These are phyloP conservation scores for Camellia oleifera DNA, from an alignment of 179 eudicot species.

Conservation along the genomic window DNA sequence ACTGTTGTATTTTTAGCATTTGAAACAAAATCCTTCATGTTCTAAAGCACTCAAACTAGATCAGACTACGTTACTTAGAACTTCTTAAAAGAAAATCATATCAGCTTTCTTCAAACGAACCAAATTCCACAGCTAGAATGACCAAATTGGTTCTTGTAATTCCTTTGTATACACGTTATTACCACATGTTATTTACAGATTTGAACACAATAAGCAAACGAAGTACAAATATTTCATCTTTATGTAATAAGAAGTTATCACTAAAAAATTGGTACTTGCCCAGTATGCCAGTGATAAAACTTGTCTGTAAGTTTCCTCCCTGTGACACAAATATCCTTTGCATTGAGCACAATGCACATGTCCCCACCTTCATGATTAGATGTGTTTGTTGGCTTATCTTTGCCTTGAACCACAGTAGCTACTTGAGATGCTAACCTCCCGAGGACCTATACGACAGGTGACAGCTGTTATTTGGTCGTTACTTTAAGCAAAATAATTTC, in stretches of 20 bases:
- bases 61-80: neutral
- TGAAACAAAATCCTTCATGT: neutral
- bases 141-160: neutral
- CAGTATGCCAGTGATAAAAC: slow-evolving; percentile 82
- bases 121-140: neutral
- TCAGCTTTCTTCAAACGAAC: neutral
- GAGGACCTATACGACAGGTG: slow-evolving; percentile 53
- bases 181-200: neutral
- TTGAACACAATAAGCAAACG: neutral
- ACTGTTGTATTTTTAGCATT: neutral
- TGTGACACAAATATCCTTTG: slow-evolving; percentile 84
- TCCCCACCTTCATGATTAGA: slow-evolving; percentile 96
- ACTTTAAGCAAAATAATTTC: neutral
- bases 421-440: slow-evolving; percentile 94
- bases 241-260: slow-evolving; percentile 7
- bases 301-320: slow-evolving; percentile 96
- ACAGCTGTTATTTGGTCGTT: neutral
- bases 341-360: slow-evolving; percentile 93
- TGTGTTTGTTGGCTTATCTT: slow-evolving; percentile 85
- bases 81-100: neutral
- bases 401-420: slow-evolving; percentile 89
- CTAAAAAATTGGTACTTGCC: slow-evolving; percentile 1
- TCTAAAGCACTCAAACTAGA: neutral
- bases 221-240: neutral
- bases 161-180: no score